These are phyloP conservation scores for Mallotus repandus DNA, from an alignment of 441 rosid genomes.

Conservation along the genomic window DNA sequence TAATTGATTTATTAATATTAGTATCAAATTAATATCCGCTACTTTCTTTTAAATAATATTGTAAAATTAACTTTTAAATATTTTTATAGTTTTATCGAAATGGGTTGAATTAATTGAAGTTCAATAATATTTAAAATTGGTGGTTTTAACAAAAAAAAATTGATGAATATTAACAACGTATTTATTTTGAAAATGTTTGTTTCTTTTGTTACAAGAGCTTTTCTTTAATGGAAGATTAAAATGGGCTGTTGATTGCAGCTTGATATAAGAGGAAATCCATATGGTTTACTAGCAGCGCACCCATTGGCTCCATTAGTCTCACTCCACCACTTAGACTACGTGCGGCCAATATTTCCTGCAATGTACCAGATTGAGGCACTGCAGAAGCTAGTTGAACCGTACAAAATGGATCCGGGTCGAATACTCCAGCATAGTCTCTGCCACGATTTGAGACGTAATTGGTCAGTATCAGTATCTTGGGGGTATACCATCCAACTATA, in stretches of 20 bases:
- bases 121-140: too few species aligned
- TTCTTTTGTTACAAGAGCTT: too few species aligned
- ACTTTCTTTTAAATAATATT: too few species aligned
- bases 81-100: too few species aligned
- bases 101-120: too few species aligned
- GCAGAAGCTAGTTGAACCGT: conserved; percentile 42
- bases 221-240: too few species aligned
- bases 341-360: conserved; percentile 53
- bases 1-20: too few species aligned
- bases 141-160: too few species aligned
- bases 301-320: conserved; percentile 77
- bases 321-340: conserved; percentile 78
- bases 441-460: conserved; percentile 51
- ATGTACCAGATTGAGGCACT: conserved; percentile 47
- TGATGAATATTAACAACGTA: too few species aligned
- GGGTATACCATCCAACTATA: conserved; percentile 70
- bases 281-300: conserved; percentile 75
- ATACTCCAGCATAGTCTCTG: conserved; percentile 72
- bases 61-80: too few species aligned
- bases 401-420: conserved; percentile 59
- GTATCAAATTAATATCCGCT: too few species aligned
- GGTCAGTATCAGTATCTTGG: conserved; percentile 84
- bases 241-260: conserved; percentile 34
- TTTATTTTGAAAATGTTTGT: too few species aligned
- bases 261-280: conserved; percentile 73